Conservation (phyloP, 306 rosid genomes). For the Lathyrus sativus region DNA sequence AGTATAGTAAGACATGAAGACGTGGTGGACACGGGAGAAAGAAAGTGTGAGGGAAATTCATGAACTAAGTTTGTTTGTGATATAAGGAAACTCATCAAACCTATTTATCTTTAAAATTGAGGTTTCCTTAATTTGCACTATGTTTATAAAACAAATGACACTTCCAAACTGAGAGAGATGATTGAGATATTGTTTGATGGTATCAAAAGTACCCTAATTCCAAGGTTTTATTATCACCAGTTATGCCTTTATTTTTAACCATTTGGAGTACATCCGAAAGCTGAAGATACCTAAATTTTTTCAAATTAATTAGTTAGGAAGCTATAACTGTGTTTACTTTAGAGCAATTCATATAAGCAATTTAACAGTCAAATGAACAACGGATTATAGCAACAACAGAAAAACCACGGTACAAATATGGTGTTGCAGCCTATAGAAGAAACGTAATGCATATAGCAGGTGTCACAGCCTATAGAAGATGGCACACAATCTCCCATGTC, state of each 20-base stretch:
- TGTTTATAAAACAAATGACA: constrained; percentile 6
- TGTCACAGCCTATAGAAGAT: background rate
- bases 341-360: constrained; percentile 36
- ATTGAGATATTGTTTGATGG: too few relatives aligned
- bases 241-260: constrained; percentile 40
- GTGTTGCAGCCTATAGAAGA: background rate
- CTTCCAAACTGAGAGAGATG: background rate
- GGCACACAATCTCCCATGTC: background rate
- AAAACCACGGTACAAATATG: background rate
- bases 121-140: background rate
- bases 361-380: constrained; percentile 5
- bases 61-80: constrained; percentile 1
- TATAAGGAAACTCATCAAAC: background rate
- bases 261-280: constrained; percentile 36
- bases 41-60: background rate
- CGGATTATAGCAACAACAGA: too few relatives aligned
- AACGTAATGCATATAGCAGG: background rate
- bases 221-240: constrained; percentile 6
- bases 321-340: constrained; percentile 29
- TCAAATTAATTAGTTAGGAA: constrained; percentile 37
- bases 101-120: background rate
- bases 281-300: constrained; percentile 34
- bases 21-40: background rate
- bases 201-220: background rate
- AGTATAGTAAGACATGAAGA: background rate